Evolutionary conservation across 2,329 filamentous ascomycete species (phyloP).

Genomic region (Colletotrichum australisinense): DNA sequence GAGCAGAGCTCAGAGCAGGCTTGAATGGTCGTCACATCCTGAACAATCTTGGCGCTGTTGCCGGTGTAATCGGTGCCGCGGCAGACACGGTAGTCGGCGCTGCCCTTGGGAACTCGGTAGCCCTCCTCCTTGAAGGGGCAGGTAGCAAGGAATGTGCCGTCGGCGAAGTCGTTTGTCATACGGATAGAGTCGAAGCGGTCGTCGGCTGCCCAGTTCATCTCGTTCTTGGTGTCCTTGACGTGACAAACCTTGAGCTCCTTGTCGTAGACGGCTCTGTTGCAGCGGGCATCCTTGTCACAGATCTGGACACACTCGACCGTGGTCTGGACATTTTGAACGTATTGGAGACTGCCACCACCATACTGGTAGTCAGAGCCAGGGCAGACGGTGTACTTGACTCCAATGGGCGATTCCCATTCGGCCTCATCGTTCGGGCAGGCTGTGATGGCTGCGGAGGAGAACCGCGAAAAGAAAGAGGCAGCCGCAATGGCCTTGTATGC

Average conservation of each 20-base stretch:
- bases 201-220: constrained; percentile 32
- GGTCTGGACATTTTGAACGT: constrained; percentile 13
- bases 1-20: constrained; percentile 35
- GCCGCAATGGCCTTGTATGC: constrained; percentile 25
- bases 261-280: constrained; percentile 34
- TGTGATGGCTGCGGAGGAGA: constrained; percentile 30
- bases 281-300: constrained; percentile 30
- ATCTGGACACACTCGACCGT: constrained; percentile 29
- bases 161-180: constrained; percentile 22
- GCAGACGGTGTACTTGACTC: constrained; percentile 34
- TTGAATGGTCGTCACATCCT: constrained; percentile 28
- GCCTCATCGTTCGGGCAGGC: constrained; percentile 27
- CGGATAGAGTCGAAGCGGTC: constrained; percentile 34
- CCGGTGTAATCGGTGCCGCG: constrained; percentile 34
- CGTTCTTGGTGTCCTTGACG: constrained; percentile 32
- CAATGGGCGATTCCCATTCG: constrained; percentile 25
- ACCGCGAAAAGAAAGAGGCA: constrained; percentile 24
- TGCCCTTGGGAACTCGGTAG: constrained; percentile 22
- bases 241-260: constrained; percentile 24
- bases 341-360: constrained; percentile 26
- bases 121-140: constrained; percentile 28
- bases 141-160: constrained; percentile 28
- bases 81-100: constrained; percentile 26
- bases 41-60: constrained; percentile 20
- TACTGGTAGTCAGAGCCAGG: constrained; percentile 32